Evolutionary conservation across 306 rosid species (phyloP).

Genomic region (Dalbergia cochinchinensis): DNA sequence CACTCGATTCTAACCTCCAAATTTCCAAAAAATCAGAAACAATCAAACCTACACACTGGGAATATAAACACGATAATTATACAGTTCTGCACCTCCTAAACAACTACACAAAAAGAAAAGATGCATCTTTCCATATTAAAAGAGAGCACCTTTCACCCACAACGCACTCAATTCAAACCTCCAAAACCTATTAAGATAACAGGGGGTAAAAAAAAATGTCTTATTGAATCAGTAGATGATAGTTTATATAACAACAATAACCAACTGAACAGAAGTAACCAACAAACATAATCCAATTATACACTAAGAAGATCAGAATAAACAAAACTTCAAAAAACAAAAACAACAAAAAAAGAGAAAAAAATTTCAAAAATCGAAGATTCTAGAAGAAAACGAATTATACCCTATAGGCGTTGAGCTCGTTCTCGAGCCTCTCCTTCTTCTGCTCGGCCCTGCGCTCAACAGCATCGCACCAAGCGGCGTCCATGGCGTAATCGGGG

Average conservation of each 20-base stretch:
- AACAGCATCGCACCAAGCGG: conserved; percentile 73
- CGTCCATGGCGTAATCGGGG: conserved; percentile 64
- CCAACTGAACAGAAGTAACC: too few species aligned
- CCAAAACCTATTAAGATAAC: background rate
- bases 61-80: background rate
- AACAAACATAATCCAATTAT: too few species aligned
- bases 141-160: background rate
- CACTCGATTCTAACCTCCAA: conserved; percentile 20
- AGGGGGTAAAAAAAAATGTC: too few species aligned
- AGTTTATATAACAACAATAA: too few species aligned
- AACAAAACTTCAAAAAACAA: background rate
- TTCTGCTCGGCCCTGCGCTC: conserved; percentile 89
- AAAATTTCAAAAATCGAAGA: background rate
- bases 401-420: conserved; percentile 96
- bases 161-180: conserved; percentile 2
- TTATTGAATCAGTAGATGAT: too few species aligned
- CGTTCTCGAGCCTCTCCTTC: conserved; percentile 96
- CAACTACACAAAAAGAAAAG: background rate
- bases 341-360: background rate
- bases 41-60: background rate
- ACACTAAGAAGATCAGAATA: too few species aligned
- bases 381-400: background rate
- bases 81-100: background rate
- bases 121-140: background rate
- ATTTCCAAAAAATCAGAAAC: background rate